Conservation (phyloP, 805 yeast genomes). For the Candida corydali region DNA sequence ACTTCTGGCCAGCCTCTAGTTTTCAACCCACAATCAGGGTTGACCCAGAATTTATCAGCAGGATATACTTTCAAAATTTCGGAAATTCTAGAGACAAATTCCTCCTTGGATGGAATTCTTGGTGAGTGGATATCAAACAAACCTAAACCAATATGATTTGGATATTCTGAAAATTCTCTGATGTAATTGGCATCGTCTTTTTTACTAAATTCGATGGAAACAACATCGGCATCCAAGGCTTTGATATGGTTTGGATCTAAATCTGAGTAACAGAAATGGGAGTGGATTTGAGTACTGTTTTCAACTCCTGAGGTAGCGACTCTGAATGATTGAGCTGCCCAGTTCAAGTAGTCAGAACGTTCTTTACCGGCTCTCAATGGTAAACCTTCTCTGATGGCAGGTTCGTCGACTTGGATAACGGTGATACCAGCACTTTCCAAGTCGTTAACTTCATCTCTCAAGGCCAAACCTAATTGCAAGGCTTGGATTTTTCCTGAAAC, state of each 20-base stretch:
- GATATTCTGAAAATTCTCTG: constrained; percentile 95
- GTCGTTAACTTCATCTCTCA: constrained; percentile 97
- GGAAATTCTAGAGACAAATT: constrained; percentile 88
- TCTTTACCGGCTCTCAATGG: constrained; percentile 98
- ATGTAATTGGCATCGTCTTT: constrained; percentile 98
- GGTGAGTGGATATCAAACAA: constrained; percentile 99
- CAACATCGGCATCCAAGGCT: constrained; percentile 99
- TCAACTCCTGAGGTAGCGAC: constrained; percentile 98
- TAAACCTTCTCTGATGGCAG: constrained; percentile 99
- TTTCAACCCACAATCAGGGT: constrained; percentile 99
- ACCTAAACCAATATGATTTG: constrained; percentile 99
- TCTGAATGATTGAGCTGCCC: constrained; percentile 99
- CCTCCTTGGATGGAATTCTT: constrained; percentile 97
- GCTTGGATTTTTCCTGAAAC: constrained; percentile 91
- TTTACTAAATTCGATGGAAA: constrained; percentile 98
- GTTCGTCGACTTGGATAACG: constrained; percentile 99
- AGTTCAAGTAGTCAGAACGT: constrained; percentile 91
- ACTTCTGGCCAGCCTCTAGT: constrained; percentile 99
- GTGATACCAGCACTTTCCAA: constrained; percentile 97
- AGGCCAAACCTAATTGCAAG: constrained; percentile 93
- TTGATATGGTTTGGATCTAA: constrained; percentile 99
- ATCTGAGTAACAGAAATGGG: constrained; percentile 99
- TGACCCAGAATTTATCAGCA: constrained; percentile 98
- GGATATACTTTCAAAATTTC: constrained; percentile 96
- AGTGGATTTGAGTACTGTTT: constrained; percentile 95